Conservation (phyloP, 2,329 filamentous ascomycete species). For the Sporothrix pseudoabietina region DNA sequence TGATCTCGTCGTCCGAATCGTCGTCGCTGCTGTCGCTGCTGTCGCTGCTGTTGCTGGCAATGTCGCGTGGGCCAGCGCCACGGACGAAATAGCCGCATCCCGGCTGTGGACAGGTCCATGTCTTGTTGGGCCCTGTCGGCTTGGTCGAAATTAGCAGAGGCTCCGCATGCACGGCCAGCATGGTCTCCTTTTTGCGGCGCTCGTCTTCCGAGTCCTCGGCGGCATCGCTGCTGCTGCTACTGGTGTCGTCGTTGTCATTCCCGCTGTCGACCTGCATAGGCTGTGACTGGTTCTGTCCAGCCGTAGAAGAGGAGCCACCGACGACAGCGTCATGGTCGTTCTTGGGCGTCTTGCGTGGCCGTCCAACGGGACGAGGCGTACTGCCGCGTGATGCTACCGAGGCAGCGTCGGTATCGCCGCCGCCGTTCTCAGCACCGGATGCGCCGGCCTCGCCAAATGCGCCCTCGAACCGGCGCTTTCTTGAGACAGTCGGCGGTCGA, state of each 20-base stretch:
- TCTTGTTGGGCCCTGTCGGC: conserved; percentile 60
- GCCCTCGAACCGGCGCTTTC: conserved; percentile 49
- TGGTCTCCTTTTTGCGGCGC: conserved; percentile 28
- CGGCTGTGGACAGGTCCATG: conserved; percentile 67
- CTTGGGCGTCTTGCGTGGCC: conserved; percentile 22
- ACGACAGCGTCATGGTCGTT: not conserved
- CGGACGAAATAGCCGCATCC: conserved; percentile 67
- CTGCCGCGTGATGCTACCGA: not conserved
- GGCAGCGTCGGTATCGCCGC: conserved; percentile 24
- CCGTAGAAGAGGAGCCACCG: not conserved
- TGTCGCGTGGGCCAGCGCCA: conserved; percentile 24
- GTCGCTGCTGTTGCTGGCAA: not conserved
- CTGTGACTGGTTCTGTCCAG: not conserved
- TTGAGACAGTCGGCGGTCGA: conserved; percentile 46
- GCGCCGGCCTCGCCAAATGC: conserved; percentile 39
- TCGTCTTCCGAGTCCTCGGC: conserved; percentile 28
- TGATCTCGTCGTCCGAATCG: conserved; percentile 17
- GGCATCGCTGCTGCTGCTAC: conserved; percentile 30
- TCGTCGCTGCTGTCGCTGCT: not conserved
- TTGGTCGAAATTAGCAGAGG: conserved; percentile 50
- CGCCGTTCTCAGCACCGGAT: conserved; percentile 35
- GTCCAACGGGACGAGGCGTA: conserved; percentile 10
- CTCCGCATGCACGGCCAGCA: conserved; percentile 53
- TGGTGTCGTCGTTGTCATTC: conserved; percentile 1
- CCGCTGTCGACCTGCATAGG: conserved; percentile 4